Base-by-base conservation (phyloP, 345 rosid species). In the Trapa incisa region DNA sequence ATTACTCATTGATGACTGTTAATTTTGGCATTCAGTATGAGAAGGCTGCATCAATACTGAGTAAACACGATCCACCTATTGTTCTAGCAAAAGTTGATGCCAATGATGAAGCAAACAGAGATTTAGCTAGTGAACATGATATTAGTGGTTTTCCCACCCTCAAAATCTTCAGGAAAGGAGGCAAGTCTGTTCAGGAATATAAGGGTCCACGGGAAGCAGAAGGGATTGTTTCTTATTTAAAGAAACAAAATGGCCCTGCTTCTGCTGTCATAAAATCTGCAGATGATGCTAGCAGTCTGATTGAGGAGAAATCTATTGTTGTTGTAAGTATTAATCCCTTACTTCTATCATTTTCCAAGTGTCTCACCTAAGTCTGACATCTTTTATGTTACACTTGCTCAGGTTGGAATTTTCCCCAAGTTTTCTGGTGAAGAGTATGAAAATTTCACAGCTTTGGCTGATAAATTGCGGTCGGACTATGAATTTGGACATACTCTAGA, bases 171-270 rank as follows among this genome's bases (percentile, higher is more conserved):
- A 86, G 97, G 75, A 82, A 89, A 60, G 93, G 93, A 69, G 97
- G 99, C 7, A 89, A 89, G 68, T 36, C 54, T 15, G 42, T 78
- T 82, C 96, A 91, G 74, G 97, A 94, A 2, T 94, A 86, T 78
- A 91, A 94, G 39, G 99, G 99, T 38, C 99, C 99, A 67, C 95
- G 97, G 6, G 91, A 94, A 2, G 99, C 97, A 1, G 90, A 85
- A 0, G 99, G 97, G 56, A 94, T 94, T 56, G 88, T 81, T 61
- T 78, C 76, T 64, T 94, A 89, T 68, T 69, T 94, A 75, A 91
- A 89, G 83, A 89, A 84, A 76, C 97, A 89, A 71, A 89, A 86
- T 53, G 99, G 99, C 6, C 97, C 97, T 74, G 88, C 99, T 73
- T 94, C 97, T 32, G 76, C 68, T 66, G 93, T 91, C 72, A 77